phyloP scores from a whole-genome alignment of 768 basidiomycete species.

The Serendipita sp. region DNA sequence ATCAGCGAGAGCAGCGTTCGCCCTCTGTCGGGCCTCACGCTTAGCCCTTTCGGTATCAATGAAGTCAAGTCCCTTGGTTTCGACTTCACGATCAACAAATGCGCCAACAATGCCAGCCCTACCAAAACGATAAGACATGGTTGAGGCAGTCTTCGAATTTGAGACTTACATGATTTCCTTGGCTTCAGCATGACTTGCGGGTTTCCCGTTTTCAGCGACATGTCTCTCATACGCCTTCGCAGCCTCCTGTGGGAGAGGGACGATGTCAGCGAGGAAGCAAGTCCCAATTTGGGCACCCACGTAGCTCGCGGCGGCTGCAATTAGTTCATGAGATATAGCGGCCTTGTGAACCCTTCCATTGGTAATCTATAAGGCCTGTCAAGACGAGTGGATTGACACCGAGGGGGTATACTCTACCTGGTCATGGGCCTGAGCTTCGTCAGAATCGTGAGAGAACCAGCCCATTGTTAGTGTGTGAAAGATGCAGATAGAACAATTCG shows the following conservation, averaged over 20 bases:
- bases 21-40: conserved; percentile 7
- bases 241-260: conserved; percentile 27
- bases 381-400: background rate
- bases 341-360: background rate
- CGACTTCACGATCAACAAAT: conserved; percentile 37
- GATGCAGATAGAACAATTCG: conserved; percentile 11
- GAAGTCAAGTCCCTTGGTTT: conserved; percentile 44
- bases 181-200: conserved; percentile 34
- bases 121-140: conserved; percentile 10
- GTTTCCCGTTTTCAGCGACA: conserved; percentile 31
- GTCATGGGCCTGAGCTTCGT: conserved; percentile 28
- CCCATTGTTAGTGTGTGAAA: conserved; percentile 21
- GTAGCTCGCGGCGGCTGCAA: conserved; percentile 51
- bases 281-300: conserved; percentile 26
- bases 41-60: conserved; percentile 31
- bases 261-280: background rate
- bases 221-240: conserved; percentile 50
- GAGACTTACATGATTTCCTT: conserved; percentile 37
- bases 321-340: conserved; percentile 42
- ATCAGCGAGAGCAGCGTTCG: background rate
- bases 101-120: conserved; percentile 37
- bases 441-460: conserved; percentile 28
- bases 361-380: background rate
- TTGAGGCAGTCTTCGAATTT: background rate
- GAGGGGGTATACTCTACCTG: conserved; percentile 18